phyloP scores from a whole-genome alignment of 345 rosid genomes.

The Leavenworthia alabamica region DNA sequence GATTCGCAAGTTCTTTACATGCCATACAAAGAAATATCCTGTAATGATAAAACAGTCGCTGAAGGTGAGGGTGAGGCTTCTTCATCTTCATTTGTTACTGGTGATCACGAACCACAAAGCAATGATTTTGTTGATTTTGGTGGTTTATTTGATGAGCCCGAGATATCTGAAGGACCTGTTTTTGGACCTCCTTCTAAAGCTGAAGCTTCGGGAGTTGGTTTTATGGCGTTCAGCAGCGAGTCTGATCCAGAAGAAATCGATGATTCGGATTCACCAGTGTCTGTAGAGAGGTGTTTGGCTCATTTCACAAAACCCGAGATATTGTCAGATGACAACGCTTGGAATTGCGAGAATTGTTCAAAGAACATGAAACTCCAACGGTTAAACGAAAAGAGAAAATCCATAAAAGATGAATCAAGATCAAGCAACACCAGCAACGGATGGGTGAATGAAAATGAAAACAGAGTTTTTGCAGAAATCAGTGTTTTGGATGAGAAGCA shows the following conservation, averaged over 20 bases:
- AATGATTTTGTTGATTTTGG: conserved; percentile 75
- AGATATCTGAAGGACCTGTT: conserved; percentile 45
- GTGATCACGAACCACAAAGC: conserved; percentile 42
- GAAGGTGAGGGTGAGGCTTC: conserved; percentile 52
- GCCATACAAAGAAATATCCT: conserved; percentile 55
- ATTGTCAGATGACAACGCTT: conserved; percentile 85
- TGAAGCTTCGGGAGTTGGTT: conserved; percentile 46
- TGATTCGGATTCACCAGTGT: conserved; percentile 74
- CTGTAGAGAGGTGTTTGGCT: conserved; percentile 85
- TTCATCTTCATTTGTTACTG: conserved; percentile 44
- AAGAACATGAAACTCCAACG: conserved; percentile 39
- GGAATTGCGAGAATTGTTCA: conserved; percentile 91
- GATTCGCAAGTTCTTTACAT: conserved; percentile 67
- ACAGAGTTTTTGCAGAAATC: conserved; percentile 10
- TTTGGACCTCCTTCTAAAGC: conserved; percentile 49
- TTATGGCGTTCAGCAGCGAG: conserved; percentile 55
- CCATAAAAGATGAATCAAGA: conserved; percentile 20
- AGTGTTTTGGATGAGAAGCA: conserved; percentile 18
- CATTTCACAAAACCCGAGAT: conserved; percentile 80
- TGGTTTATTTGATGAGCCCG: conserved; percentile 88
- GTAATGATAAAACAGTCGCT: conserved; percentile 23
- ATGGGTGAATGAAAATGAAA: conserved; percentile 21
- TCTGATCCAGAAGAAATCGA: conserved; percentile 97
- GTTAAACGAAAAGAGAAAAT: conserved; percentile 38
- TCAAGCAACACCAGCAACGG: conserved; percentile 32